These are phyloP conservation scores for Cladorrhinum samala DNA, from an alignment of 495 filamentous ascomycete species.

Conservation along the genomic window DNA sequence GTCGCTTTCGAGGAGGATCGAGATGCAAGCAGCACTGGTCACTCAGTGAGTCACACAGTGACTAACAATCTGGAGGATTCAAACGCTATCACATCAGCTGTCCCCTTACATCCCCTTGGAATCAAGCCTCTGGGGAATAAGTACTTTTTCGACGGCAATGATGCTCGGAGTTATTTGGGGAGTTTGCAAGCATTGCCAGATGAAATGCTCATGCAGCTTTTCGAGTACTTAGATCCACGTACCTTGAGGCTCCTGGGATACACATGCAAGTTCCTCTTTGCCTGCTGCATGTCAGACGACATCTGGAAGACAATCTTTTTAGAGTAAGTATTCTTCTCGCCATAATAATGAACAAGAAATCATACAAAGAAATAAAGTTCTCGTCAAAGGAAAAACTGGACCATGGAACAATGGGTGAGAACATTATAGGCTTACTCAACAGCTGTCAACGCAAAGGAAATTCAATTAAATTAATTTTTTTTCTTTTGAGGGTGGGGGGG, in stretches of 20 bases:
- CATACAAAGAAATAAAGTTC: background rate
- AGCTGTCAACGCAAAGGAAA: too few relatives aligned
- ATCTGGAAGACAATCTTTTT: slow-evolving; percentile 85
- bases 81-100: slow-evolving; percentile 26
- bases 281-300: slow-evolving; percentile 78
- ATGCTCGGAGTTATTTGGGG: slow-evolving; percentile 61
- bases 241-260: slow-evolving; percentile 62
- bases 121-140: slow-evolving; percentile 88
- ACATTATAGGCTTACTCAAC: background rate
- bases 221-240: slow-evolving; percentile 66
- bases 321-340: slow-evolving; percentile 56
- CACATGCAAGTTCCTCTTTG: slow-evolving; percentile 85
- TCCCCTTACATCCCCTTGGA: slow-evolving; percentile 76
- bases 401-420: background rate
- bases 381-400: too few relatives aligned
- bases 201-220: slow-evolving; percentile 67
- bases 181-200: slow-evolving; percentile 64
- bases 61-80: slow-evolving; percentile 10
- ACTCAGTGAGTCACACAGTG: slow-evolving; percentile 14
- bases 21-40: slow-evolving; percentile 7
- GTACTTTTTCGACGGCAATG: slow-evolving; percentile 53
- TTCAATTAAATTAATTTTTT: too few relatives aligned
- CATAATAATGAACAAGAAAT: background rate
- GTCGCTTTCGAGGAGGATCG: slow-evolving; percentile 8
- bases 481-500: too few relatives aligned